Percentiles rank a stretch among this genome's conserved stretches.
These are phyloP conservation scores for Mikania micrantha DNA, from an alignment of 129 eudicot genomes.

Conservation along the genomic window DNA sequence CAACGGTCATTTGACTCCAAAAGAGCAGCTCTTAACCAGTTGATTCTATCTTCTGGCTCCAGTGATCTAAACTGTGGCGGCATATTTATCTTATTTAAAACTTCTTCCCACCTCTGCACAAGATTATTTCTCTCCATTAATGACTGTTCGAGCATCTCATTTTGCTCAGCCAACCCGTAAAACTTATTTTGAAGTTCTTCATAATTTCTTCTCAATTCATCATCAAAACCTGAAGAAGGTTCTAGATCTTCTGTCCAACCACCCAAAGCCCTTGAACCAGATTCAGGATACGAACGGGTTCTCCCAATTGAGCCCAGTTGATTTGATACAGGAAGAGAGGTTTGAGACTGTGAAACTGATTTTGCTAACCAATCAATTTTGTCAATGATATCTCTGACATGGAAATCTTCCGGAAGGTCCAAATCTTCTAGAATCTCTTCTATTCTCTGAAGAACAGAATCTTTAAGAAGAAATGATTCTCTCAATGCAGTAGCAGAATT, in stretches of 20 bases:
- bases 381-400: constrained; percentile 66
- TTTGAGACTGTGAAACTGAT: constrained; percentile 56
- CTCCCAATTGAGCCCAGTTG: constrained; percentile 42
- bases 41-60: constrained; percentile 91
- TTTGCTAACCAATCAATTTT: constrained; percentile 90
- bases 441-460: constrained; percentile 82
- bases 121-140: constrained; percentile 86
- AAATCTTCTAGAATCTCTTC: constrained; percentile 90
- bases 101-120: constrained; percentile 84
- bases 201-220: constrained; percentile 55
- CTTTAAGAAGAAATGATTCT: constrained; percentile 89
- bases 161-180: constrained; percentile 89
- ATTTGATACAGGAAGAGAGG: constrained; percentile 53
- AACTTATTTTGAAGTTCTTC: constrained; percentile 86
- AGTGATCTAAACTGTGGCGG: constrained; percentile 66
- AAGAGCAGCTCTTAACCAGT: constrained; percentile 70
- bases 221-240: constrained; percentile 33
- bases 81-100: constrained; percentile 65
- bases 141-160: constrained; percentile 96
- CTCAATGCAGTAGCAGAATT: constrained; percentile 95
- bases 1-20: constrained; percentile 60
- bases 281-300: constrained; percentile 56
- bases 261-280: constrained; percentile 41
- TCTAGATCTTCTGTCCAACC: constrained; percentile 60
- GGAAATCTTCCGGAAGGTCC: constrained; percentile 85